These are phyloP conservation scores for Astragalus membranaceus DNA, from an alignment of 306 rosid species.

Conservation along the genomic window DNA sequence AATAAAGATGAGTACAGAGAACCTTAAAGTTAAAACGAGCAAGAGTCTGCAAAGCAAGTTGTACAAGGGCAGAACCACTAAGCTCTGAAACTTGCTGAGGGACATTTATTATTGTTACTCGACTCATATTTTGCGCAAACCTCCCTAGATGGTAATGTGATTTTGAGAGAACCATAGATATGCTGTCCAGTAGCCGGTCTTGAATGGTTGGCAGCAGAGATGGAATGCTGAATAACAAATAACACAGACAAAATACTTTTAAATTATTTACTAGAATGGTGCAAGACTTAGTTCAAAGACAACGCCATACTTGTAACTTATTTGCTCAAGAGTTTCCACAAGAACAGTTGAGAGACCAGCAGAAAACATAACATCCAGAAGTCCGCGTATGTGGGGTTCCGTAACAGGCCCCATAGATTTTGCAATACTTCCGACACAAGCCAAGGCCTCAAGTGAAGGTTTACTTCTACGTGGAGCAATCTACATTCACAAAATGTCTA, in stretches of 20 bases:
- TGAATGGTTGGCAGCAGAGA: conserved; percentile 86
- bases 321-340: conserved; percentile 87
- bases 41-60: conserved; percentile 93
- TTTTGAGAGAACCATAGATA: conserved; percentile 84
- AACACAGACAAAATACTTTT: neutral
- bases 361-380: conserved; percentile 87
- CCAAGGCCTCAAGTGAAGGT: conserved; percentile 95
- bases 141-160: conserved; percentile 69
- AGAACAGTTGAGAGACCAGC: conserved; percentile 87
- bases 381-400: conserved; percentile 89
- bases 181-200: conserved; percentile 85
- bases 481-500: conserved; percentile 39
- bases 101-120: conserved; percentile 48
- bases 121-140: conserved; percentile 42
- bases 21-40: conserved; percentile 96
- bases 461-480: conserved; percentile 96
- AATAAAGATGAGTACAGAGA: conserved; percentile 15
- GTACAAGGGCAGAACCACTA: conserved; percentile 69
- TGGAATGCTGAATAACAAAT: conserved; percentile 60
- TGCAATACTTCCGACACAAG: conserved; percentile 98
- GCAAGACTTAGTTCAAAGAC: neutral
- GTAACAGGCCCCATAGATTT: conserved; percentile 87
- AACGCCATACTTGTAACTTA: conserved; percentile 52
- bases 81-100: conserved; percentile 75
- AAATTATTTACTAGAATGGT: conserved; percentile 8